Conservation (phyloP, 2,329 filamentous ascomycete genomes). For the Pestalotiopsis sp. region DNA sequence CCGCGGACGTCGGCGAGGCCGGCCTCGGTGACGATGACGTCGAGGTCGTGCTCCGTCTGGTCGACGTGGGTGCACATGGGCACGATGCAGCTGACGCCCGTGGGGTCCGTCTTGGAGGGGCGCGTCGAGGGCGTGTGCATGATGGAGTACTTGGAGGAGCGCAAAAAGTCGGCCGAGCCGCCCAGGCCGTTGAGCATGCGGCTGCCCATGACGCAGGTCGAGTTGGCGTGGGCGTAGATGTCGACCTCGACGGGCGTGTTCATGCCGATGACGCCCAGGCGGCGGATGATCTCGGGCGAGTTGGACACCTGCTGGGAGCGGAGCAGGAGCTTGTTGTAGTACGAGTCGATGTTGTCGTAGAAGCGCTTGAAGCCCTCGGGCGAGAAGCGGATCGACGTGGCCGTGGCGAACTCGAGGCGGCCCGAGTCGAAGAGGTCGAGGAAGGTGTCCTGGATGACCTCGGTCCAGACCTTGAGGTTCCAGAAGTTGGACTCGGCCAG, state of each 20-base stretch:
- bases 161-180: conserved; percentile 73
- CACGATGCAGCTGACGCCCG: conserved; percentile 85
- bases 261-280: conserved; percentile 89
- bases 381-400: conserved; percentile 87
- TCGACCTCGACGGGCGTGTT: conserved; percentile 94
- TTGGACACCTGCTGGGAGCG: conserved; percentile 89
- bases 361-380: conserved; percentile 90
- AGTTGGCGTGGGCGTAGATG: conserved; percentile 93
- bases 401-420: conserved; percentile 85
- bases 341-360: conserved; percentile 82
- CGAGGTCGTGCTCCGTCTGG: conserved; percentile 90
- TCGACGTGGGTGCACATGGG: conserved; percentile 92
- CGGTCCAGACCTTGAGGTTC: conserved; percentile 90
- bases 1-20: conserved; percentile 86
- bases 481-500: conserved; percentile 80
- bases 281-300: conserved; percentile 86
- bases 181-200: conserved; percentile 79
- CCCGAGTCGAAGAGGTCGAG: conserved; percentile 89
- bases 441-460: conserved; percentile 91
- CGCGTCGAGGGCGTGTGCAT: conserved; percentile 89
- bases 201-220: conserved; percentile 84
- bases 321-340: conserved; percentile 80
- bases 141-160: conserved; percentile 77
- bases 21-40: conserved; percentile 77
- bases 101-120: conserved; percentile 80